Conservation (phyloP, 2,329 filamentous ascomycete genomes). For the Aspergillus ibericus region DNA sequence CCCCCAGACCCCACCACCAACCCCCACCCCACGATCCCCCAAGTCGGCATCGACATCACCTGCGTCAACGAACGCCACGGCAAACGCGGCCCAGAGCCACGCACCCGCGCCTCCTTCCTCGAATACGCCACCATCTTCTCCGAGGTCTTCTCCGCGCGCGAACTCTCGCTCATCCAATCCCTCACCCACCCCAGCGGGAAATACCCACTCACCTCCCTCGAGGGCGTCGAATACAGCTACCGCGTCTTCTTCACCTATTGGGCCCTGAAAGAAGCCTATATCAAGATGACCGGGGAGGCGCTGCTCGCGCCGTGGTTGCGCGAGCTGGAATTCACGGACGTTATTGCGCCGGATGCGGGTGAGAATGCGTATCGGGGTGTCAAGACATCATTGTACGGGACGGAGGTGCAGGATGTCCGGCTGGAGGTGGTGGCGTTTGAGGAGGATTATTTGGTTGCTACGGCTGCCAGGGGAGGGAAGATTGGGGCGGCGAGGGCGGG, state of each 20-base stretch:
- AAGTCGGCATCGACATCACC: conserved; percentile 63
- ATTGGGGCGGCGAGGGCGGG: conserved; percentile 25
- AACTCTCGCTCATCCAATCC: conserved; percentile 56
- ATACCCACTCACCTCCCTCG: not conserved
- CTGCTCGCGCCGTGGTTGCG: conserved; percentile 62
- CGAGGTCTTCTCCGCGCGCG: conserved; percentile 59
- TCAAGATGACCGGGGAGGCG: conserved; percentile 66
- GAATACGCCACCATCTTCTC: conserved; percentile 61
- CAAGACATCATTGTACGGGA: conserved; percentile 52
- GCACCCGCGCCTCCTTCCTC: conserved; percentile 51
- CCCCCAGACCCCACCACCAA: not conserved
- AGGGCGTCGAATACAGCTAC: conserved; percentile 54
- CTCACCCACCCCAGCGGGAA: conserved; percentile 24
- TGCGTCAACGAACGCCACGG: conserved; percentile 59
- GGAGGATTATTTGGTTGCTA: conserved; percentile 59
- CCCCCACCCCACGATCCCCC: conserved; percentile 23
- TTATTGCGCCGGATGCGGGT: conserved; percentile 51
- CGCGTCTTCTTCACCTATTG: conserved; percentile 65
- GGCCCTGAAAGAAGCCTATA: conserved; percentile 66
- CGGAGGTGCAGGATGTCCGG: conserved; percentile 52
- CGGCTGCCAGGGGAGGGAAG: conserved; percentile 48
- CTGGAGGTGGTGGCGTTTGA: conserved; percentile 61
- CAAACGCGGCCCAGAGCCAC: conserved; percentile 50
- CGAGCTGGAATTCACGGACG: conserved; percentile 61
- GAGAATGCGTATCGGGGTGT: conserved; percentile 42